phyloP scores from a whole-genome alignment of 768 basidiomycete species.

The Leucosporidium scottii region DNA sequence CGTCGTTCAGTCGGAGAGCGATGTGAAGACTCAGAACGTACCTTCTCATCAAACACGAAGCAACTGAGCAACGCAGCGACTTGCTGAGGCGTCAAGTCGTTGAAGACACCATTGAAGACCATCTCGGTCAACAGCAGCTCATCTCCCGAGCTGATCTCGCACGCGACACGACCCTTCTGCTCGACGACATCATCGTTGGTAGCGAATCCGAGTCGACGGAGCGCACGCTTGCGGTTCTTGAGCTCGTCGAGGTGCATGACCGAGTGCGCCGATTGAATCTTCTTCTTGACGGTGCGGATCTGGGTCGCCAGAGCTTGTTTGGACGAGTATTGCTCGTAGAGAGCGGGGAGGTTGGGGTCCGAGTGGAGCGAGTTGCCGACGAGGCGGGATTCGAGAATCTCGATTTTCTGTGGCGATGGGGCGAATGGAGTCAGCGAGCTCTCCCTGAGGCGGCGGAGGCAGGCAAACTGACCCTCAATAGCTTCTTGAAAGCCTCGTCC shows the following conservation, averaged over 20 bases:
- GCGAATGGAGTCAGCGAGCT: neutral
- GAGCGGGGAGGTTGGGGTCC: slow-evolving; percentile 66
- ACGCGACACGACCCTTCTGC: slow-evolving; percentile 95
- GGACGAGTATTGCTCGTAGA: slow-evolving; percentile 70
- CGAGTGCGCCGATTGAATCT: slow-evolving; percentile 82
- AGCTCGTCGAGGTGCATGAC: slow-evolving; percentile 93
- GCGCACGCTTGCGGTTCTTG: slow-evolving; percentile 86
- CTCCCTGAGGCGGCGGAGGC: neutral
- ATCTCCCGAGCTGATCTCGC: slow-evolving; percentile 96
- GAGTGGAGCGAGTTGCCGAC: slow-evolving; percentile 68
- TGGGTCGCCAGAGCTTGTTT: slow-evolving; percentile 65
- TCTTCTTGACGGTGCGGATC: slow-evolving; percentile 71
- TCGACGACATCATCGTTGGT: slow-evolving; percentile 85
- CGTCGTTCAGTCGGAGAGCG: neutral
- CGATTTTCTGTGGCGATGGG: slow-evolving; percentile 65
- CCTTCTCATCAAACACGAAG: slow-evolving; percentile 97
- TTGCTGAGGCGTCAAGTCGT: slow-evolving; percentile 78
- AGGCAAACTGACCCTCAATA: slow-evolving; percentile 59
- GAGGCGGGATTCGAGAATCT: slow-evolving; percentile 78
- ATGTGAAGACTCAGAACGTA: slow-evolving; percentile 42
- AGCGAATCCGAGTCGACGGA: slow-evolving; percentile 86
- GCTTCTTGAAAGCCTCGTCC: slow-evolving; percentile 81
- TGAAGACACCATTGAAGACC: slow-evolving; percentile 96
- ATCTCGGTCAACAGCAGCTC: slow-evolving; percentile 92
- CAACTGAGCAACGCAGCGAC: slow-evolving; percentile 91